phyloP scores from a whole-genome alignment of 1,284 basidiomycete genomes.

The Trichosporon sp. region DNA sequence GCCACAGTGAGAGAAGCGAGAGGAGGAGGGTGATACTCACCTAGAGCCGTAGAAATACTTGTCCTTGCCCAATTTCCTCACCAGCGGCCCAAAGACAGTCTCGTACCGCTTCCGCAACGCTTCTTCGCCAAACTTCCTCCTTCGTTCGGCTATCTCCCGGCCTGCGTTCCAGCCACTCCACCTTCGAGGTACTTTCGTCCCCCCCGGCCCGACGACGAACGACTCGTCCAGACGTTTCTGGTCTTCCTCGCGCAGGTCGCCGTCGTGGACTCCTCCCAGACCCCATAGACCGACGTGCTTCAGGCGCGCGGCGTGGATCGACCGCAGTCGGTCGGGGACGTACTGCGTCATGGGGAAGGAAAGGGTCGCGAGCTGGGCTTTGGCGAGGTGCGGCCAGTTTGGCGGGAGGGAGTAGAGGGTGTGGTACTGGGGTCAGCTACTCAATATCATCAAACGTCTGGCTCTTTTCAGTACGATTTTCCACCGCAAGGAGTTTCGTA shows the following conservation, averaged over 20 bases:
- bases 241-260: conserved; percentile 32
- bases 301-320: conserved; percentile 33
- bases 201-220: conserved; percentile 35
- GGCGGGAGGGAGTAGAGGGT: conserved; percentile 41
- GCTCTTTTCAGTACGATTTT: no score
- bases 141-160: conserved; percentile 27
- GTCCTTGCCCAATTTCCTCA: conserved; percentile 23
- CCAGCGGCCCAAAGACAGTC: conserved; percentile 31
- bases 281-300: conserved; percentile 41
- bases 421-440: conserved; percentile 35
- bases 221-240: conserved; percentile 26
- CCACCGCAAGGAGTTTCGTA: not conserved
- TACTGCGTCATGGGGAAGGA: conserved; percentile 38
- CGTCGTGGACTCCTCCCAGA: conserved; percentile 31
- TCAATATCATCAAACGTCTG: no score
- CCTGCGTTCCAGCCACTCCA: conserved; percentile 38
- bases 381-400: conserved; percentile 34
- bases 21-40: conserved; percentile 15
- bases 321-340: conserved; percentile 37
- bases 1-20: not conserved
- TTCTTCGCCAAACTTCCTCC: conserved; percentile 37
- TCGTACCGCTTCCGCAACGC: conserved; percentile 21
- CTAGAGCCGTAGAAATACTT: conserved; percentile 30
- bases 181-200: conserved; percentile 31
- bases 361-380: conserved; percentile 27